Evolutionary conservation across 164 flowering plant species (phyloP).

Genomic region (Vitis labrusca): DNA sequence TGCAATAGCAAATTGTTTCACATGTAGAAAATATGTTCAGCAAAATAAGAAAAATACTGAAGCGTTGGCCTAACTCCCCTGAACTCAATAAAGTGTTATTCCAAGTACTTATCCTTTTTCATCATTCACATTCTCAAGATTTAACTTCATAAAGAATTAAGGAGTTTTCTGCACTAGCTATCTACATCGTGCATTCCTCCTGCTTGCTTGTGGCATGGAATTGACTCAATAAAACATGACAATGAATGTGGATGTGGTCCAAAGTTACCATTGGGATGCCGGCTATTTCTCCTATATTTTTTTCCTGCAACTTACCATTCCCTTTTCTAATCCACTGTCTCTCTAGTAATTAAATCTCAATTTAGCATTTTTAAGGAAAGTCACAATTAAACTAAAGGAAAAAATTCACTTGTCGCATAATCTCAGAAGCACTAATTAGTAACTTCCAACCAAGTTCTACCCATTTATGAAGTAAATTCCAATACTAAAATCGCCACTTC

Average conservation of each 20-base stretch:
- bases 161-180: too few species aligned
- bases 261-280: background rate
- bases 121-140: too few species aligned
- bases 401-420: background rate
- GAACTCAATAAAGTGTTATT: background rate
- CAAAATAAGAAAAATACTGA: background rate
- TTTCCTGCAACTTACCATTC: background rate
- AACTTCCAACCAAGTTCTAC: too few species aligned
- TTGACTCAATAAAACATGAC: too few species aligned
- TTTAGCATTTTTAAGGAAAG: background rate
- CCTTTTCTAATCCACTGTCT: background rate
- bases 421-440: background rate
- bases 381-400: background rate
- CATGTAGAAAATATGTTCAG: background rate
- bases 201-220: too few species aligned
- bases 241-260: too few species aligned
- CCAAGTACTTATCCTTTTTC: background rate
- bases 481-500: too few species aligned
- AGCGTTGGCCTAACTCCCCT: background rate
- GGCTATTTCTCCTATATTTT: background rate
- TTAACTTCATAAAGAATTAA: too few species aligned
- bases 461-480: too few species aligned
- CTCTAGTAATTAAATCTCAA: background rate
- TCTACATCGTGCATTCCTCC: too few species aligned
- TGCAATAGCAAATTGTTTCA: background rate